Percentiles rank a stretch among this genome's conserved stretches.
phyloP scores from a whole-genome alignment of 2,329 filamentous ascomycete species.

The Lecanosticta acicola region DNA sequence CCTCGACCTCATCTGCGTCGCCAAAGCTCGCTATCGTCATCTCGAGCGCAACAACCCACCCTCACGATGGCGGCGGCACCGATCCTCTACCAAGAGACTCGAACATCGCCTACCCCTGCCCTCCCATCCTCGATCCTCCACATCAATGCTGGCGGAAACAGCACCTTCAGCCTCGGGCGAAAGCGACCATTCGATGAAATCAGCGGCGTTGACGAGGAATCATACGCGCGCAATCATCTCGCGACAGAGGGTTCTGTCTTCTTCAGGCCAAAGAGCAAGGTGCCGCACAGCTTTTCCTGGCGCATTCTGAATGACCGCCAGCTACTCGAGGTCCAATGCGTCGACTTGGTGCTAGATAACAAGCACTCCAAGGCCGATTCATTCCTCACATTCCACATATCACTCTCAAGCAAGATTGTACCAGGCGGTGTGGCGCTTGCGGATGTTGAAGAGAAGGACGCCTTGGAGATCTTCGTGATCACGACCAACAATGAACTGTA shows the following conservation, averaged over 20 bases:
- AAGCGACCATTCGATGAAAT: conserved; percentile 37
- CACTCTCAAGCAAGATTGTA: conserved; percentile 74
- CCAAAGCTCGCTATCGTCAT: no score
- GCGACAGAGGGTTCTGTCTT: conserved; percentile 77
- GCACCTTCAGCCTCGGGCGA: conserved; percentile 43
- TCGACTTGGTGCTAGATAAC: conserved; percentile 67
- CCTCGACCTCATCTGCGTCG: no score
- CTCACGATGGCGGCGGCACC: conserved; percentile 15
- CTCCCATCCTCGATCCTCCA: conserved; percentile 53
- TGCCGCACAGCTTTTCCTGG: conserved; percentile 87
- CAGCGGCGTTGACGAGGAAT: conserved; percentile 58
- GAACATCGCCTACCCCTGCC: conserved; percentile 19
- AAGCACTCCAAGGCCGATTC: conserved; percentile 18
- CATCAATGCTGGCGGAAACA: conserved; percentile 56
- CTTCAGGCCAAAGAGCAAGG: conserved; percentile 68
- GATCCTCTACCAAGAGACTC: conserved; percentile 29
- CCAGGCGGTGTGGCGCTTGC: conserved; percentile 75
- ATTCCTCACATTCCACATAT: conserved; percentile 68
- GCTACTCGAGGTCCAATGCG: conserved; percentile 73
- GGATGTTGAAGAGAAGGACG: conserved; percentile 71
- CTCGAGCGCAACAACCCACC: no score
- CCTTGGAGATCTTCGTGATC: conserved; percentile 71
- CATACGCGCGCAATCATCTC: conserved; percentile 66
- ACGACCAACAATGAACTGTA: conserved; percentile 75
- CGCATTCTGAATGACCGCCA: conserved; percentile 74